Evolutionary conservation across 169 alveolate genomes (phyloP).

Genomic region (Plasmodium gallinaceum): DNA sequence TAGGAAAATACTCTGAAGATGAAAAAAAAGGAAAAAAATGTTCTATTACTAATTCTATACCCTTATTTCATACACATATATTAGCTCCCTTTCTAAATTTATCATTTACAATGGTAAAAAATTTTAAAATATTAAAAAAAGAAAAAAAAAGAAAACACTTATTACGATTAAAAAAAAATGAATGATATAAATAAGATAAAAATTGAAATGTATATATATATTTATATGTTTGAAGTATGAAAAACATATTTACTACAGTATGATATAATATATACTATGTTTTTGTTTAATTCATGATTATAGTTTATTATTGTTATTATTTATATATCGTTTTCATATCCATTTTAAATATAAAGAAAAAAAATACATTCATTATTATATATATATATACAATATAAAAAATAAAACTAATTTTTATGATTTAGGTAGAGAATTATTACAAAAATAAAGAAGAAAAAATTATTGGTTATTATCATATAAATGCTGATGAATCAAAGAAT

Average conservation of each 20-base stretch:
- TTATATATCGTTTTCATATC: neutral
- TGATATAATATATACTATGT: too few species aligned
- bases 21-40: conserved; percentile 37
- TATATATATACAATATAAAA: neutral
- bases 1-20: conserved; percentile 41
- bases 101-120: conserved; percentile 63
- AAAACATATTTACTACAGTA: too few species aligned
- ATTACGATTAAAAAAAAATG: too few species aligned
- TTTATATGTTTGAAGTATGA: too few species aligned
- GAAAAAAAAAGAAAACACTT: neutral
- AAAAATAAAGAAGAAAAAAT: conserved; percentile 48
- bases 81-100: conserved; percentile 46
- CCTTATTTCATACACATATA: conserved; percentile 67
- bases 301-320: too few species aligned
- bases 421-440: conserved; percentile 61
- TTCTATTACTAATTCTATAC: conserved; percentile 45
- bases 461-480: conserved; percentile 61
- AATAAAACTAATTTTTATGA: neutral
- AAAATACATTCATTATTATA: neutral
- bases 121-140: neutral
- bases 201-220: too few species aligned
- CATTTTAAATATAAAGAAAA: neutral
- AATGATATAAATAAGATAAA: neutral
- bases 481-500: conserved; percentile 51
- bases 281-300: too few species aligned